Percentiles rank a stretch among this genome's conserved stretches.
Evolutionary conservation across 768 basidiomycete species (phyloP).

Genomic region (Lyophyllum atratum): DNA sequence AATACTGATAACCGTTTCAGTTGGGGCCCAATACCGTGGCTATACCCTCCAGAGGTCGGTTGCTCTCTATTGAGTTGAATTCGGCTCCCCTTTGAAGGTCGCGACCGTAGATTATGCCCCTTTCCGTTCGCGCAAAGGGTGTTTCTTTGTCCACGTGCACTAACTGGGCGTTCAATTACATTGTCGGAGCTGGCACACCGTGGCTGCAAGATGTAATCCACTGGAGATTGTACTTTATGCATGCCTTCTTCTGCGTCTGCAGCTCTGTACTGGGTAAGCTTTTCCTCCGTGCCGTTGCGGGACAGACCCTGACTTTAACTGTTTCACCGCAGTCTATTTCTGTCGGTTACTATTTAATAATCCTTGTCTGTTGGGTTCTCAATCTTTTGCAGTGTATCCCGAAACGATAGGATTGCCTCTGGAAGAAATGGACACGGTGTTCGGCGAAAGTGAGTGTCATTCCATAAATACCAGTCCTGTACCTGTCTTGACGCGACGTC

Average conservation of each 20-base stretch:
- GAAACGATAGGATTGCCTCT: slow-evolving; percentile 86
- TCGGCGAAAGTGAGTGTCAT: slow-evolving; percentile 75
- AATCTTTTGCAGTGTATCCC: slow-evolving; percentile 62
- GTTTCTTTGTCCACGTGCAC: slow-evolving; percentile 95
- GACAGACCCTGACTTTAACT: neutral
- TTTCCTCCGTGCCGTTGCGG: neutral
- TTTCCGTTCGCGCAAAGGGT: slow-evolving; percentile 88
- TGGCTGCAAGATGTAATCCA: slow-evolving; percentile 85
- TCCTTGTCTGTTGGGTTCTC: slow-evolving; percentile 6
- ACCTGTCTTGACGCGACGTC: neutral
- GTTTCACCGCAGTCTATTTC: slow-evolving; percentile 63
- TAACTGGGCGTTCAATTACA: slow-evolving; percentile 83
- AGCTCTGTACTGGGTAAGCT: slow-evolving; percentile 74
- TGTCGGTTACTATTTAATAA: slow-evolving; percentile 42
- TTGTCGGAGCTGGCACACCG: slow-evolving; percentile 88
- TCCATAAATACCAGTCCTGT: neutral
- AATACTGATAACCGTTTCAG: slow-evolving; percentile 30
- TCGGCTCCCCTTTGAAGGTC: slow-evolving; percentile 2
- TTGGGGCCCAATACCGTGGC: slow-evolving; percentile 89
- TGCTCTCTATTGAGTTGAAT: neutral
- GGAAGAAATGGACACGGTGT: slow-evolving; percentile 90
- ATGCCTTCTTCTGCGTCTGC: slow-evolving; percentile 89
- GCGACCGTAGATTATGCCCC: slow-evolving; percentile 73
- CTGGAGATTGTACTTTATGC: slow-evolving; percentile 95
- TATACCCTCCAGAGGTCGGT: slow-evolving; percentile 79